Conservation (phyloP, 2,329 filamentous ascomycete species). For the Penicillium hesseltinei region DNA sequence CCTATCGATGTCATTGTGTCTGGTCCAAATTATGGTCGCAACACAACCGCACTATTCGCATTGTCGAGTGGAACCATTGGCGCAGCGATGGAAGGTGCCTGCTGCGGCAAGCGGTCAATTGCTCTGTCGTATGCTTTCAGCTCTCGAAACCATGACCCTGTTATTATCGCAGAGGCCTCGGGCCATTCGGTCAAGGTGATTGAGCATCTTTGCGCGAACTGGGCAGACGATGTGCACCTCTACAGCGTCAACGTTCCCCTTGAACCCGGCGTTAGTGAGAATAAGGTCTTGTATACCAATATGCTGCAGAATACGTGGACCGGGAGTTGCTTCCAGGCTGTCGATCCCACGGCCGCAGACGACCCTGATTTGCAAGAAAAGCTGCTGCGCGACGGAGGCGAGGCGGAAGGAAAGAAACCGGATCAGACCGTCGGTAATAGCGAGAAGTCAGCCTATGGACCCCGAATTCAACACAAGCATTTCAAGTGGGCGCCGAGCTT, state of each 20-base stretch:
- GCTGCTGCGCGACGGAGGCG: conserved; percentile 66
- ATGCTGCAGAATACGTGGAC: conserved; percentile 92
- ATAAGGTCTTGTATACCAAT: conserved; percentile 75
- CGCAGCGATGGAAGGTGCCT: conserved; percentile 72
- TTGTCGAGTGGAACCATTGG: conserved; percentile 75
- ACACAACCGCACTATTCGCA: conserved; percentile 76
- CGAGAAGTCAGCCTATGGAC: conserved; percentile 24
- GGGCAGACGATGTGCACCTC: conserved; percentile 72
- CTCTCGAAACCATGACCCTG: conserved; percentile 75
- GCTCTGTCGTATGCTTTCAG: conserved; percentile 92
- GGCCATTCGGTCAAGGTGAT: conserved; percentile 72
- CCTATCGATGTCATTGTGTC: conserved; percentile 74
- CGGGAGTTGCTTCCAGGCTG: conserved; percentile 83
- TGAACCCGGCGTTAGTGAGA: conserved; percentile 67
- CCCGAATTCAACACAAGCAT: conserved; percentile 71
- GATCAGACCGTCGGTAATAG: conserved; percentile 24
- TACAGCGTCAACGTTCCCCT: conserved; percentile 91
- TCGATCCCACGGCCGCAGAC: conserved; percentile 63
- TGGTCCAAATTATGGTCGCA: conserved; percentile 80
- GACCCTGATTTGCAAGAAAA: conserved; percentile 67
- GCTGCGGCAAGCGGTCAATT: conserved; percentile 68
- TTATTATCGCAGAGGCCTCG: conserved; percentile 74
- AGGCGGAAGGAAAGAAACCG: conserved; percentile 34
- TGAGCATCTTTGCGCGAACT: conserved; percentile 73
- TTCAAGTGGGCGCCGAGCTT: conserved; percentile 95